Evolutionary conservation across 345 rosid genomes (phyloP), one percentile per base, ranked within the genome.

Genomic region (Brassica cretica): DNA sequence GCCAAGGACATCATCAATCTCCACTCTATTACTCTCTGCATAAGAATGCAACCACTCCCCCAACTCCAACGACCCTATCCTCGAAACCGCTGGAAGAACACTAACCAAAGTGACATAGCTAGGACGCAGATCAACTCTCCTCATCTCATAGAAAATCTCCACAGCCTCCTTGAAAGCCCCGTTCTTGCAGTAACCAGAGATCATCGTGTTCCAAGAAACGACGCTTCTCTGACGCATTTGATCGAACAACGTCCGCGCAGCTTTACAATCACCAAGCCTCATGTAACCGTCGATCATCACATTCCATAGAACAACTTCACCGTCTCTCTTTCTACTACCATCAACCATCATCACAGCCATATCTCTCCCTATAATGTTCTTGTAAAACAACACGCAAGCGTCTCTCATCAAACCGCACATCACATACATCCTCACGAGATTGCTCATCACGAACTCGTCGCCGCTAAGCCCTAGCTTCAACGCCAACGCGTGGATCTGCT

Each of bases 41-140:
- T 79, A 90, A 12, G 84, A 81, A 83, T 88, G 92, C 77, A 92
- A 84, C 92, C 91, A 89, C 68, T 90, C 84, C 5, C 95, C 97
- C 35, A 86, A 21, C 19, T 89, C 92, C 10, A 88, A 82, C 0
- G 83, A 87, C 55, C 93, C 95, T 0, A 86, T 75, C 2, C 89
- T 73, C 0, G 91, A 86, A 74, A 87, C 76, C 0, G 92, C 92
- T 9, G 92, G 91, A 63, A 89, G 86, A 69, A 87, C 85, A 75
- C 96, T 90, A 63, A 89, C 87, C 81, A 90, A 75, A 64, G 97
- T 90, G 44, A 90, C 85, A 51, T 84, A 87, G 85, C 84, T 88
- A 1, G 86, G 92, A 3, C 69, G 30, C 4, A 83, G 11, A 24
- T 83, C 84, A 9, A 82, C 81, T 14, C 49, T 75, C 85, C 83